Percentiles rank a stretch among this genome's conserved stretches.
These are phyloP conservation scores for Astragalus glycyphyllos DNA, from an alignment of 306 rosid species.

Conservation along the genomic window DNA sequence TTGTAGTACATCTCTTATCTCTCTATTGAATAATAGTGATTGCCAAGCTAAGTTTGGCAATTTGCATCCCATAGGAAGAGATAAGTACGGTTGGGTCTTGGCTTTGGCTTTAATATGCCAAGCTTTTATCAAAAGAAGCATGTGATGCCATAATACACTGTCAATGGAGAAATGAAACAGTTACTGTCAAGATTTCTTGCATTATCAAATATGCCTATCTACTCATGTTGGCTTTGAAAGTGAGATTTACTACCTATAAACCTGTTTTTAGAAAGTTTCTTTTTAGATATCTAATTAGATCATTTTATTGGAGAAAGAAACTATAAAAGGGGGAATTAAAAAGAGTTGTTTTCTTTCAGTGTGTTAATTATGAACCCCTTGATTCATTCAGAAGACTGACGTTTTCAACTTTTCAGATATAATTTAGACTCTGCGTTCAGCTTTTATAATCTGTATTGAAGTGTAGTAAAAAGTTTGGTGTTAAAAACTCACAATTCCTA, in stretches of 20 bases:
- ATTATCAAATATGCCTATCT: too few species aligned
- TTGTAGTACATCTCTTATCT: too few species aligned
- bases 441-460: slow-evolving; percentile 31
- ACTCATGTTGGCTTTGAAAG: slow-evolving; percentile 36
- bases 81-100: too few species aligned
- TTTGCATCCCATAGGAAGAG: slow-evolving; percentile 5
- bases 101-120: neutral
- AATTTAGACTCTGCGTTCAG: slow-evolving; percentile 4
- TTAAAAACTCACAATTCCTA: slow-evolving; percentile 18
- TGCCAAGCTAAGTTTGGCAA: too few species aligned
- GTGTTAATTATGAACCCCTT: slow-evolving; percentile 22
- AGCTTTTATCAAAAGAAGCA: slow-evolving; percentile 1
- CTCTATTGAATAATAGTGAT: too few species aligned
- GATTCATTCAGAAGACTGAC: slow-evolving; percentile 3
- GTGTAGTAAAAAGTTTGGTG: slow-evolving; percentile 13
- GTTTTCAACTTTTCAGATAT: neutral
- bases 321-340: neutral
- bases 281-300: neutral
- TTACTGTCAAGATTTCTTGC: too few species aligned
- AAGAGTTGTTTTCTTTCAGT: neutral
- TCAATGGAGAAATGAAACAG: slow-evolving; percentile 20
- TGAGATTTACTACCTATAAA: slow-evolving; percentile 23
- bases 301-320: slow-evolving; percentile 22
- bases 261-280: neutral
- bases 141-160: neutral